These are phyloP conservation scores for Microdochium trichocladiopsis DNA, from an alignment of 2,329 filamentous ascomycete species.

Conservation along the genomic window DNA sequence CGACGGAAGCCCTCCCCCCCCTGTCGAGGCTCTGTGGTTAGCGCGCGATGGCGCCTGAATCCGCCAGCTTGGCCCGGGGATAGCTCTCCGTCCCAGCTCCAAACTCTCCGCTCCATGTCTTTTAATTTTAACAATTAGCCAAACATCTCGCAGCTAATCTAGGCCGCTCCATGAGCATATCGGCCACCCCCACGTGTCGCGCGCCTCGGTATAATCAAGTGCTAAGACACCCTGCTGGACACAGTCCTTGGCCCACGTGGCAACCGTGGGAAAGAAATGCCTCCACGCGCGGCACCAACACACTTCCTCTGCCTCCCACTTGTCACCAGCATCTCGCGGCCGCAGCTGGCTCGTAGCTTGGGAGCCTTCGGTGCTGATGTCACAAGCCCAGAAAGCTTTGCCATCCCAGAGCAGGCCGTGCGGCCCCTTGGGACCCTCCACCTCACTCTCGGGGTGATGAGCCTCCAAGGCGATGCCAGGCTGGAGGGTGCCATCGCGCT, in stretches of 20 bases:
- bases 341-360: slow-evolving; percentile 59
- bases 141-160: too few species aligned
- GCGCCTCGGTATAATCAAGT: background rate
- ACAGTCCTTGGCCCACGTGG: too few species aligned
- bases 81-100: too few species aligned
- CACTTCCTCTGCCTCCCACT: slow-evolving; percentile 76
- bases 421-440: slow-evolving; percentile 76
- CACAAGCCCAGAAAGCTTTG: slow-evolving; percentile 31
- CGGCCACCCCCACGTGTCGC: background rate
- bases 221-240: too few species aligned
- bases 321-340: slow-evolving; percentile 49
- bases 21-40: background rate
- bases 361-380: slow-evolving; percentile 55
- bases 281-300: slow-evolving; percentile 41
- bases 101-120: background rate
- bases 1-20: background rate
- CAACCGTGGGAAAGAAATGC: too few species aligned
- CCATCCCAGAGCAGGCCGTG: slow-evolving; percentile 60
- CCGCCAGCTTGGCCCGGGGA: background rate
- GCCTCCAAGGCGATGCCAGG: slow-evolving; percentile 40
- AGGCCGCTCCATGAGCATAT: too few species aligned
- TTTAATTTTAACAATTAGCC: too few species aligned
- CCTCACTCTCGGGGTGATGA: slow-evolving; percentile 83
- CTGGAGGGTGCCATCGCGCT: slow-evolving; percentile 33
- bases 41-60: background rate